A percentile compares a stretch with the other conserved stretches of the same genome.
Evolutionary conservation across 176 grass and related monocot genomes (phyloP).

Genomic region (Hyparrhenia diplandra): DNA sequence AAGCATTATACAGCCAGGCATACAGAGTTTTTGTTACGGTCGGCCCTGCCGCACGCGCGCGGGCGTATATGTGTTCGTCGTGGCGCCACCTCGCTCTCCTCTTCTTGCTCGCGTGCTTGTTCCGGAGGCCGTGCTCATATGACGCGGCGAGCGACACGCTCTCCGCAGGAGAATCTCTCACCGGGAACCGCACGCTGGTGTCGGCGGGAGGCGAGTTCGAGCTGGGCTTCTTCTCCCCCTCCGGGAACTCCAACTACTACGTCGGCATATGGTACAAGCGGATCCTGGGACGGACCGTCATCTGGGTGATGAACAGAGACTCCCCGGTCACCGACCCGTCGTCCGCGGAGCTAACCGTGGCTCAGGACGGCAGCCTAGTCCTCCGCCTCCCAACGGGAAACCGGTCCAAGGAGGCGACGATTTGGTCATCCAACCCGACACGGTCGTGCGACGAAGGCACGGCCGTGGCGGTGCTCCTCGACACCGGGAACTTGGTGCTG

Average conservation of each 20-base stretch:
- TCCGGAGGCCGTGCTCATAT: neutral
- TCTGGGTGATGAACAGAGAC: slow-evolving; percentile 60
- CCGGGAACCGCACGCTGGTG: slow-evolving; percentile 32
- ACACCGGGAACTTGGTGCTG: slow-evolving; percentile 53
- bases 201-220: slow-evolving; percentile 39
- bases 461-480: slow-evolving; percentile 34
- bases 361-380: slow-evolving; percentile 38
- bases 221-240: slow-evolving; percentile 55
- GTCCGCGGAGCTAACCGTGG: slow-evolving; percentile 29
- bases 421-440: slow-evolving; percentile 47
- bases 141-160: slow-evolving; percentile 1
- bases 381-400: slow-evolving; percentile 14
- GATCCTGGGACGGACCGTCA: slow-evolving; percentile 11
- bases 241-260: slow-evolving; percentile 25
- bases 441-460: neutral
- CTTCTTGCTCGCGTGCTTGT: neutral
- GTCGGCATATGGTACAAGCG: slow-evolving; percentile 59
- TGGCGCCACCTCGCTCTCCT: neutral
- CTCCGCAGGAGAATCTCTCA: slow-evolving; percentile 7
- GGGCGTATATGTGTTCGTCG: neutral
- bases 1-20: neutral
- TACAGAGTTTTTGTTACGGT: neutral
- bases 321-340: slow-evolving; percentile 21
- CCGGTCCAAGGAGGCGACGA: neutral
- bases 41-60: neutral